Conservation (phyloP, 1,139 yeast species). For the Nematodospora anomalae region DNA sequence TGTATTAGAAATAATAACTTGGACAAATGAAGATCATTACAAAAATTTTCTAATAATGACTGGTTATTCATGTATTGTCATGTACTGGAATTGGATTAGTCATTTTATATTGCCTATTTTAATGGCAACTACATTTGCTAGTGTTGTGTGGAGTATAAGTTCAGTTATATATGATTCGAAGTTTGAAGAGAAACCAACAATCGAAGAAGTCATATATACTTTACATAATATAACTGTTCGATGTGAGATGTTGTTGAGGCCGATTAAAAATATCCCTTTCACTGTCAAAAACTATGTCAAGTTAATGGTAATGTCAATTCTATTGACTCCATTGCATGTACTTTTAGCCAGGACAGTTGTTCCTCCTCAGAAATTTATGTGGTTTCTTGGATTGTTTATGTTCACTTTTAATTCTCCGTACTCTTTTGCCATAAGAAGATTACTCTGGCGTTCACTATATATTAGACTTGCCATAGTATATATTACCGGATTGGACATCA, state of each 20-base stretch:
- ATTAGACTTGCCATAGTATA: constrained; percentile 43
- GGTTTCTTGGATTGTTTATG: constrained; percentile 39
- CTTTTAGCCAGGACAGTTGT: constrained; percentile 35
- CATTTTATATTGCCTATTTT: constrained; percentile 40
- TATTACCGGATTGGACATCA: constrained; percentile 47
- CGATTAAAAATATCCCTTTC: constrained; percentile 36
- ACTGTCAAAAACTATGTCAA: constrained; percentile 28
- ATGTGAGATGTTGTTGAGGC: constrained; percentile 44
- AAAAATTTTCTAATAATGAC: constrained; percentile 47
- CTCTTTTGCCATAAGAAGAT: constrained; percentile 49
- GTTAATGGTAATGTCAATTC: constrained; percentile 29
- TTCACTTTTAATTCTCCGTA: constrained; percentile 56
- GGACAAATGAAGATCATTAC: constrained; percentile 57
- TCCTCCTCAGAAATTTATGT: constrained; percentile 34
- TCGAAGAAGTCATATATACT: constrained; percentile 55
- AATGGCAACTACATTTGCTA: constrained; percentile 34
- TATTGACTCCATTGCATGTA: constrained; percentile 52
- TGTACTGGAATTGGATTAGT: constrained; percentile 45
- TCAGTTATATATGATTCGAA: constrained; percentile 45
- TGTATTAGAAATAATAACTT: constrained; percentile 47
- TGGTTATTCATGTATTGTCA: constrained; percentile 38
- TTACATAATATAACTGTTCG: constrained; percentile 51
- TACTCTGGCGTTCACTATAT: constrained; percentile 56
- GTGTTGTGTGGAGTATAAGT: constrained; percentile 47
- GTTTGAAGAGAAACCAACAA: constrained; percentile 50